Percentiles rank a stretch among this genome's conserved stretches.
These are phyloP conservation scores for Puya raimondii DNA, from an alignment of 176 grass and related monocot genomes.

Conservation along the genomic window DNA sequence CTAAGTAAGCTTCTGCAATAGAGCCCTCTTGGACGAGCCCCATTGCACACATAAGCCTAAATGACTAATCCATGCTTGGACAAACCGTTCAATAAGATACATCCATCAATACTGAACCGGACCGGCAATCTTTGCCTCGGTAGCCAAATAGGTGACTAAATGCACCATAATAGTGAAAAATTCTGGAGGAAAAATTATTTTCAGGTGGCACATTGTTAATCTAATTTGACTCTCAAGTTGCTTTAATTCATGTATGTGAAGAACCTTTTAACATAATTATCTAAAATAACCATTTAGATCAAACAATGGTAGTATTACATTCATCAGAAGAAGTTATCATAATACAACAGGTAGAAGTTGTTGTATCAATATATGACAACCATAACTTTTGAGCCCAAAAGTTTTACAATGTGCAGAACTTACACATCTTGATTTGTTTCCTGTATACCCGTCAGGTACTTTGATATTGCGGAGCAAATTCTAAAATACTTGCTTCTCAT, in stretches of 20 bases:
- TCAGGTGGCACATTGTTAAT: conserved; percentile 4
- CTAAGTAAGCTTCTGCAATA: conserved; percentile 12
- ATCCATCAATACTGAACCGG: too few relatives aligned
- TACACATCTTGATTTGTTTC: neutral
- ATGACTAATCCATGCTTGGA: too few relatives aligned
- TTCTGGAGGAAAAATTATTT: conserved; percentile 10
- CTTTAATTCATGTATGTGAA: conserved; percentile 5
- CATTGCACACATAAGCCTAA: neutral
- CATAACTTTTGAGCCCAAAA: conserved; percentile 6
- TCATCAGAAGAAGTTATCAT: neutral
- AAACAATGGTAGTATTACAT: too few relatives aligned
- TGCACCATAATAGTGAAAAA: conserved; percentile 20
- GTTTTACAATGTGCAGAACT: neutral
- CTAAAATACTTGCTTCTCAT: neutral
- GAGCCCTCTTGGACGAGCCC: conserved; percentile 12
- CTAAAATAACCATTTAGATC: conserved; percentile 1
- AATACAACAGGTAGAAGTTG: neutral
- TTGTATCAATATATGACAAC: conserved; percentile 18
- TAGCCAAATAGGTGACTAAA: neutral
- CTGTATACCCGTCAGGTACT: neutral
- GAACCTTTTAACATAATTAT: conserved; percentile 15
- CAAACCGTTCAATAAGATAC: too few relatives aligned
- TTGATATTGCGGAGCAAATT: neutral
- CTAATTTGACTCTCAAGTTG: neutral
- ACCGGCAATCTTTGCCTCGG: too few relatives aligned